phyloP scores from a whole-genome alignment of 1,284 basidiomycete genomes.

The Ceratobasidium theobromae region DNA sequence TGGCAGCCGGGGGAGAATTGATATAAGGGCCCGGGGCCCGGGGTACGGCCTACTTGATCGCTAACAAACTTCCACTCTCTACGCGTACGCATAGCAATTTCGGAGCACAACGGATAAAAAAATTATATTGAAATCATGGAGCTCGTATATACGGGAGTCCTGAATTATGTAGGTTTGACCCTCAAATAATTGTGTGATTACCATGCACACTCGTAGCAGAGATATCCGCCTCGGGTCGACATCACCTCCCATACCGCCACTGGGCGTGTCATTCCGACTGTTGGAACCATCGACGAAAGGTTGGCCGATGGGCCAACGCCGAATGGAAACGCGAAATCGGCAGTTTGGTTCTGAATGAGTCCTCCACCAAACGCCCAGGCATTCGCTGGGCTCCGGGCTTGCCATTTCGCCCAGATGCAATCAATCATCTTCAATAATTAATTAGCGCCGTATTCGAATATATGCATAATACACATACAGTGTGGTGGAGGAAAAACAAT shows the following conservation, averaged over 20 bases:
- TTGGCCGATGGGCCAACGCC: neutral
- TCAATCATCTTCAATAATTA: constrained; percentile 13
- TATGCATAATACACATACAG: neutral
- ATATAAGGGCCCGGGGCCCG: too few relatives aligned
- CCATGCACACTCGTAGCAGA: constrained; percentile 29
- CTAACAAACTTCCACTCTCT: too few relatives aligned
- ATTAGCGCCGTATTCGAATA: neutral
- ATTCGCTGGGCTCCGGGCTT: neutral
- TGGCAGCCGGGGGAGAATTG: neutral
- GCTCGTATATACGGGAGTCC: too few relatives aligned
- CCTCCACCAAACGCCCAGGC: constrained; percentile 16
- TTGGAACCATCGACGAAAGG: neutral
- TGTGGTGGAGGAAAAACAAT: constrained; percentile 28
- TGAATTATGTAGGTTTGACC: neutral
- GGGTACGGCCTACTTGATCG: too few relatives aligned
- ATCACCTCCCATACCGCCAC: constrained; percentile 12
- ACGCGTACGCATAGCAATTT: too few relatives aligned
- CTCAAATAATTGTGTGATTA: neutral
- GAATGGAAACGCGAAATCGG: constrained; percentile 16
- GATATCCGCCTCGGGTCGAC: constrained; percentile 1
- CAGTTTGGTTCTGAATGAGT: constrained; percentile 6
- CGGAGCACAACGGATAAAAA: neutral
- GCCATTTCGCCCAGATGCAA: constrained; percentile 32
- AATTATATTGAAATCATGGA: neutral
- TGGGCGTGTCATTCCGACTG: neutral